phyloP scores from a whole-genome alignment of 2,329 filamentous ascomycete species.

The Diaporthe ampelina region DNA sequence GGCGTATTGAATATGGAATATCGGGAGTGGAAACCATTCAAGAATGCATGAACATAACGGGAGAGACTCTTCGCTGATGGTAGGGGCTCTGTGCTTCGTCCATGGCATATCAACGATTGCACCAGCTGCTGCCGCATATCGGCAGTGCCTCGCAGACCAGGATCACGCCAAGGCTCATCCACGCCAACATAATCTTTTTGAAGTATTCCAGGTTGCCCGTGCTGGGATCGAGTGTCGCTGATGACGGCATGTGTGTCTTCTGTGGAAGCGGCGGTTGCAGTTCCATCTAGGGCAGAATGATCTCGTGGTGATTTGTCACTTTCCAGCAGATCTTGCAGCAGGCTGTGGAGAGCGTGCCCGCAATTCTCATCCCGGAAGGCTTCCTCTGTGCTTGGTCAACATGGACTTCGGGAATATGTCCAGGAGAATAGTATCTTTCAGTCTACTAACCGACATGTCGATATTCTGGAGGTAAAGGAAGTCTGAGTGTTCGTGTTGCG shows the following conservation, averaged over 20 bases:
- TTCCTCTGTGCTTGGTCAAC: neutral
- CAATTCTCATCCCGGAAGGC: neutral
- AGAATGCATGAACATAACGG: neutral
- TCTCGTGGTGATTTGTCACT: neutral
- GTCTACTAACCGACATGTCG: neutral
- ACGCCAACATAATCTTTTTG: too few species aligned
- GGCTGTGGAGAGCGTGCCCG: neutral
- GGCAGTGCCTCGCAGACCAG: neutral
- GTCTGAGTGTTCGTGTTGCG: neutral
- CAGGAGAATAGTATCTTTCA: too few species aligned
- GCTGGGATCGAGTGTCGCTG: too few species aligned
- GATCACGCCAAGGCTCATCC: neutral
- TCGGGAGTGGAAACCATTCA: neutral
- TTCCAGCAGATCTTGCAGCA: slow-evolving; percentile 2
- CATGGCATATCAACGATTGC: neutral
- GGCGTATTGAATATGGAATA: neutral
- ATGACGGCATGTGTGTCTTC: neutral
- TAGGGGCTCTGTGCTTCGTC: neutral
- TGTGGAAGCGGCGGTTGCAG: neutral
- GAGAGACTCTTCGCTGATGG: neutral
- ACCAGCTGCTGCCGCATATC: neutral
- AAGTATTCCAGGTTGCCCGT: neutral
- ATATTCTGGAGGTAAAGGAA: slow-evolving; percentile 7
- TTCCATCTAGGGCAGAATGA: neutral
- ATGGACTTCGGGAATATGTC: neutral